Evolutionary conservation across 1,284 basidiomycete species (phyloP).

Genomic region (Gymnopus androsaceus): DNA sequence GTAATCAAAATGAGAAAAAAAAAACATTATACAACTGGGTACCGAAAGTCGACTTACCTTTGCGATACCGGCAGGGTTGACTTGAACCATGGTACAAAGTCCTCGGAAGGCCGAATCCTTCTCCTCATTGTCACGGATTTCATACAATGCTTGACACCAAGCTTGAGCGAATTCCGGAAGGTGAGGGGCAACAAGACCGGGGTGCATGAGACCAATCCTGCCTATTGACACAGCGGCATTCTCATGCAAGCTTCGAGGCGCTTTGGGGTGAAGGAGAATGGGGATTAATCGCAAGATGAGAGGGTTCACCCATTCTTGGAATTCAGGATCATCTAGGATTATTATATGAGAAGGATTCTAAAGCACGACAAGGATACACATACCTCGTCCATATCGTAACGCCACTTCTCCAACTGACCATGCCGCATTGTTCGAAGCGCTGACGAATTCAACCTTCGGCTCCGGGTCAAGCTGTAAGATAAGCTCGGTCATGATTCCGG

Average conservation of each 20-base stretch:
- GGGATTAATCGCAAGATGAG: slow-evolving; percentile 90
- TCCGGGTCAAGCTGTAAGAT: slow-evolving; percentile 90
- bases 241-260: slow-evolving; percentile 92
- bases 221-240: slow-evolving; percentile 99
- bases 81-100: slow-evolving; percentile 93
- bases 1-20: slow-evolving; percentile 21
- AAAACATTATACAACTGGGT: slow-evolving; percentile 4
- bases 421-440: slow-evolving; percentile 99
- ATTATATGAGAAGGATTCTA: slow-evolving; percentile 16
- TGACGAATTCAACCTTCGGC: slow-evolving; percentile 89
- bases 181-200: slow-evolving; percentile 85
- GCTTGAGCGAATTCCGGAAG: slow-evolving; percentile 89
- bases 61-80: slow-evolving; percentile 89
- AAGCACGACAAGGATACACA: slow-evolving; percentile 24
- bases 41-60: slow-evolving; percentile 66
- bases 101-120: slow-evolving; percentile 99
- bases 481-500: slow-evolving; percentile 88
- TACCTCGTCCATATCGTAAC: slow-evolving; percentile 79
- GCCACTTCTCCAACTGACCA: slow-evolving; percentile 99
- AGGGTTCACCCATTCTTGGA: slow-evolving; percentile 86
- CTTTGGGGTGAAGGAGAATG: slow-evolving; percentile 89
- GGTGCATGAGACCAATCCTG: slow-evolving; percentile 91
- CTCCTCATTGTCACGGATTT: slow-evolving; percentile 99
- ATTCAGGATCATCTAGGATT: slow-evolving; percentile 69
- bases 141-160: slow-evolving; percentile 97